phyloP scores from a whole-genome alignment of 305 asterid species.

The Fraxinus baroniana region DNA sequence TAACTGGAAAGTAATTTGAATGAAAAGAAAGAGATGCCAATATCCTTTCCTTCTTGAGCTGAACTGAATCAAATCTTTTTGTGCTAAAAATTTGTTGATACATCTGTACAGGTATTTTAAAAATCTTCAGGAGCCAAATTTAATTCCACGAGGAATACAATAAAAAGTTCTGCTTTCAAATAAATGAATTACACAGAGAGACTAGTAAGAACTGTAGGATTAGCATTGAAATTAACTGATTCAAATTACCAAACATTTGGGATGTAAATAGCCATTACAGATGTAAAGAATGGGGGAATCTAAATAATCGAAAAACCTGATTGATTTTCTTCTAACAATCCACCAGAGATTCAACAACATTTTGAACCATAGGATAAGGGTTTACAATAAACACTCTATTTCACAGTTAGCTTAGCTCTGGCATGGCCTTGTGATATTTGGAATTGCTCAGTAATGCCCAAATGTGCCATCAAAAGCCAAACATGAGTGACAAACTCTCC shows the following conservation, averaged over 20 bases:
- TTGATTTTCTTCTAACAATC: neutral
- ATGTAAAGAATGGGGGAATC: neutral
- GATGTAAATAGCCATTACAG: neutral
- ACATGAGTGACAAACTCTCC: constrained; percentile 57
- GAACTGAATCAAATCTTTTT: neutral
- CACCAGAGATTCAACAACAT: neutral
- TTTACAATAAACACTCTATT: constrained; percentile 20
- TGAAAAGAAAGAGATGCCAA: neutral
- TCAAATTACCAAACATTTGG: neutral
- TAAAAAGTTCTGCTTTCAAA: neutral
- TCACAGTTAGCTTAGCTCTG: constrained; percentile 38
- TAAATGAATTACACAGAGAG: neutral
- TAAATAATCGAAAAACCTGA: neutral
- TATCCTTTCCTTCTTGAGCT: neutral
- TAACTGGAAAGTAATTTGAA: neutral
- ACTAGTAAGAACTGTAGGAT: neutral
- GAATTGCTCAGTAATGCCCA: constrained; percentile 53
- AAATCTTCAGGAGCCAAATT: neutral
- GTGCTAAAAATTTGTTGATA: neutral
- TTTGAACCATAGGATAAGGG: neutral
- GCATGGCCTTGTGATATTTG: constrained; percentile 55
- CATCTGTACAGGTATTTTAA: neutral
- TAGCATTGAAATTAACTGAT: neutral
- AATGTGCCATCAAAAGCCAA: constrained; percentile 64
- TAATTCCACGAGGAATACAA: neutral